Percentiles rank a stretch among this genome's conserved stretches.
These are phyloP conservation scores for Apophysomyces ossiformis DNA, from an alignment of 371 early-diverging fungal genomes.

Conservation along the genomic window DNA sequence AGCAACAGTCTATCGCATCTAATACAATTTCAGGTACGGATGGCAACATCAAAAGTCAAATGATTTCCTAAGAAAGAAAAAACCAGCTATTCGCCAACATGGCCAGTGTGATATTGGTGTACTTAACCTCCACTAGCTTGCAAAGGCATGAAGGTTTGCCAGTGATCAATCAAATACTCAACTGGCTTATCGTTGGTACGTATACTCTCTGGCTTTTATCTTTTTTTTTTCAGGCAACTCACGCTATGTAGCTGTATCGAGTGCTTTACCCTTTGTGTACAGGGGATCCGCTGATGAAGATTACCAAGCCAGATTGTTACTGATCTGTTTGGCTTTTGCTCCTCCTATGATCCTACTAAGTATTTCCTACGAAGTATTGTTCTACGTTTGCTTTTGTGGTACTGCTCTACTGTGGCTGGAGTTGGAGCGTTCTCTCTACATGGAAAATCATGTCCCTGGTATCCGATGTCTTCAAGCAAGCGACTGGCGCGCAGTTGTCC, in stretches of 20 bases:
- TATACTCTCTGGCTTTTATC: not conserved
- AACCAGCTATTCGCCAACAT: slow-evolving; percentile 31
- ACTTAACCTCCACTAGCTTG: slow-evolving; percentile 57
- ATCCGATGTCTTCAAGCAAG: slow-evolving; percentile 40
- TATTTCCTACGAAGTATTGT: slow-evolving; percentile 87
- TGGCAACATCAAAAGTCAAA: not conserved
- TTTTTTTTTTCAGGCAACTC: slow-evolving; percentile 7
- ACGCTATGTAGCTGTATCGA: slow-evolving; percentile 53
- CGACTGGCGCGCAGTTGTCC: slow-evolving; percentile 75
- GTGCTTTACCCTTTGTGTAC: slow-evolving; percentile 67
- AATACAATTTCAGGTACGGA: slow-evolving; percentile 12
- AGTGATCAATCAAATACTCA: slow-evolving; percentile 66
- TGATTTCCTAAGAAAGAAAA: slow-evolving; percentile 8
- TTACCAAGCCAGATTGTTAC: slow-evolving; percentile 75
- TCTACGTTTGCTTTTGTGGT: slow-evolving; percentile 81
- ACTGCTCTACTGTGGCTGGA: slow-evolving; percentile 83
- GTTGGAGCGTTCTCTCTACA: slow-evolving; percentile 69
- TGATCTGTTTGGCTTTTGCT: slow-evolving; percentile 86
- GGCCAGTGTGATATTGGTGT: slow-evolving; percentile 52
- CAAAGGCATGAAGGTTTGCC: slow-evolving; percentile 68
- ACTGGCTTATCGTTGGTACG: slow-evolving; percentile 73
- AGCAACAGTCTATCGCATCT: not conserved
- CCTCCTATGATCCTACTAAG: slow-evolving; percentile 88
- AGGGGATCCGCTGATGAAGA: slow-evolving; percentile 69
- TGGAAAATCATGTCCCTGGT: not conserved